A percentile compares a stretch with the other conserved stretches of the same genome.
phyloP scores from a whole-genome alignment of 495 filamentous ascomycete genomes.

The Hypoxylon fragiforme region DNA sequence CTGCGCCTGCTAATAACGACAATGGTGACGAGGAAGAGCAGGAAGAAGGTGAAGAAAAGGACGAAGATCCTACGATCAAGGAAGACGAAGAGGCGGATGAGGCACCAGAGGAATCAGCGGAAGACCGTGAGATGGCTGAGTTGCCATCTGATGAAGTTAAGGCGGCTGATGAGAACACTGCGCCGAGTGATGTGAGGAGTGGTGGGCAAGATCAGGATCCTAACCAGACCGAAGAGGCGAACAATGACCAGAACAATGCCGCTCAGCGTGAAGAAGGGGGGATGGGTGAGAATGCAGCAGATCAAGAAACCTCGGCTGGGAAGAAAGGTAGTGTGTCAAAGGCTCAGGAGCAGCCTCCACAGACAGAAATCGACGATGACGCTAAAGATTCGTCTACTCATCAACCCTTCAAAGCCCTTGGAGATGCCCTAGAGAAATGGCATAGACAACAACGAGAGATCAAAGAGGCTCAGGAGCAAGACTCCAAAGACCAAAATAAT shows the following conservation, averaged over 20 bases:
- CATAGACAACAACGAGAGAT: constrained; percentile 83
- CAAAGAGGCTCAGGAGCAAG: constrained; percentile 64
- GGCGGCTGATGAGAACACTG: constrained; percentile 64
- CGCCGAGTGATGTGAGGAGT: constrained; percentile 66
- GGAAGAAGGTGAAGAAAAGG: constrained; percentile 37
- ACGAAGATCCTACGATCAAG: constrained; percentile 49
- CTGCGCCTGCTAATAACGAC: constrained; percentile 18
- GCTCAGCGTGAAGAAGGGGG: constrained; percentile 53
- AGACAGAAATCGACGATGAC: constrained; percentile 50
- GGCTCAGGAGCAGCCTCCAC: constrained; percentile 58
- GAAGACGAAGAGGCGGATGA: constrained; percentile 48
- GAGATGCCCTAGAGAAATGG: constrained; percentile 92
- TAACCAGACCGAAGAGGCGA: constrained; percentile 47
- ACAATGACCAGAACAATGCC: constrained; percentile 46
- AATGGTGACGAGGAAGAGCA: constrained; percentile 39
- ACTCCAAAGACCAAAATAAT: constrained; percentile 53
- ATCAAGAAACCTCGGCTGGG: constrained; percentile 53
- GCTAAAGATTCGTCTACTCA: constrained; percentile 47
- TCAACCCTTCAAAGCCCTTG: constrained; percentile 86
- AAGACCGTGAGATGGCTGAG: constrained; percentile 40
- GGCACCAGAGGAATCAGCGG: constrained; percentile 25
- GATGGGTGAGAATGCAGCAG: constrained; percentile 50
- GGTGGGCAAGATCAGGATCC: constrained; percentile 61
- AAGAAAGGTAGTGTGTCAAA: constrained; percentile 52
- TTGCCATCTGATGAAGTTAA: constrained; percentile 51